Base-by-base conservation (phyloP, 148 eudicot genomes). In the Gaultheria prostrata region DNA sequence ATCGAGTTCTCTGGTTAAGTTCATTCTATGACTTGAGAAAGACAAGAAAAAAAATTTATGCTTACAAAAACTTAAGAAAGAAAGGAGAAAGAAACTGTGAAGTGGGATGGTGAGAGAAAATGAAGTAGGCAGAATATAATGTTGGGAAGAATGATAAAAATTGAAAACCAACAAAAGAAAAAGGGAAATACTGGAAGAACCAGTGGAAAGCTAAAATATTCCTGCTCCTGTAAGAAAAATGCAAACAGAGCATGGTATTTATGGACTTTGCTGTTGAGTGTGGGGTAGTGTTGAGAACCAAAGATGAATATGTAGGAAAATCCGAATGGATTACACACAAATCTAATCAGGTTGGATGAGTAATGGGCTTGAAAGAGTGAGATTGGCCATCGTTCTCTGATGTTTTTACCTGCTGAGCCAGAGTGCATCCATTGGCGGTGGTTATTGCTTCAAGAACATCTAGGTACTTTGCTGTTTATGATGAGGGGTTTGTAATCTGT, bases 401-500 rank as follows among this genome's bases (percentile, higher is more conserved):
- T 56, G 81, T 48, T 14, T 14, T 53, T 79, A 20, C 21, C 61
- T 54, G 49, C 49, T 17, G 48, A 79, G 49, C 49, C 81, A 79
- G 81, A 56, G 30, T 35, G 26, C 69, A 54, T 63, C 81, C 45
- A 26, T 79, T 79, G 81, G 8, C 35, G 81, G 81, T 35, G 81
- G 26, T 54, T 35, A 18, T 26, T 33, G 67, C 67, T 76, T 21
- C 56, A 48, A 76, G 79, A 14, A 77, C 20, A 50, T 77, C 48
- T 33, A 35, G 69, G 61, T 79, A 32, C 49, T 79, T 11, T 21
- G 49, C 81, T 79, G 69, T 79, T 79, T 79, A 79, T 79, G 81
- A 33, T 79, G 81, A 79, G 50, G 69, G 81, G 81, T 79, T 46
- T 79, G 39, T 79, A n/a, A 35, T 79, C 70, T 18, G 7, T 33